Evolutionary conservation across 1,284 basidiomycete genomes (phyloP).

Genomic region (Heterobasidion irregulare): DNA sequence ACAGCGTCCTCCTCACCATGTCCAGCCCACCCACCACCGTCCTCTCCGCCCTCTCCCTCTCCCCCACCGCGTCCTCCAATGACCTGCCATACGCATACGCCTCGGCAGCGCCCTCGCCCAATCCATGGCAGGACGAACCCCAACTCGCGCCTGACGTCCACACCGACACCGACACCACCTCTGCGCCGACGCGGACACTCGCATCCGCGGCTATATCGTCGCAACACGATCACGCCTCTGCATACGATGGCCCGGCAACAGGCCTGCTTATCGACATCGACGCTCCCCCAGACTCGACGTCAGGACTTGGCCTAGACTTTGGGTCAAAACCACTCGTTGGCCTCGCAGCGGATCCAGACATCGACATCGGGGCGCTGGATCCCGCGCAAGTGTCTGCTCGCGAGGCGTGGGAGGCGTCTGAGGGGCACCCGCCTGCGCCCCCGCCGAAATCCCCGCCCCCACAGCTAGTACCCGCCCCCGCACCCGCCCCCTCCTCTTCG

Average conservation of each 20-base stretch:
- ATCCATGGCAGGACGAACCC: background rate
- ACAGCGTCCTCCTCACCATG: too few relatives aligned
- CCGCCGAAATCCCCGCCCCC: constrained; percentile 19
- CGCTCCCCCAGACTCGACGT: too few relatives aligned
- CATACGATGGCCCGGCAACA: background rate
- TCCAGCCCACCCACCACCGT: too few relatives aligned
- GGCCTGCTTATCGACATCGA: too few relatives aligned
- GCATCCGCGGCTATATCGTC: too few relatives aligned
- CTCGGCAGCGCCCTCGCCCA: background rate
- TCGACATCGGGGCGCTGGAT: constrained; percentile 32
- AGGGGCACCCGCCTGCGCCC: constrained; percentile 42
- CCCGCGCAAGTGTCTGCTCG: constrained; percentile 12
- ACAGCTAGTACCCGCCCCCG: constrained; percentile 11
- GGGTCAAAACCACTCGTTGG: too few relatives aligned
- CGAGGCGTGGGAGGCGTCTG: constrained; percentile 51
- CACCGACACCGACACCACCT: background rate
- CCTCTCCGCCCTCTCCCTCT: too few relatives aligned
- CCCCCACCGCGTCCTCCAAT: background rate
- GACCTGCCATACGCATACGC: too few relatives aligned
- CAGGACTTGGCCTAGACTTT: too few relatives aligned
- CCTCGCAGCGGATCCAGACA: constrained; percentile 33
- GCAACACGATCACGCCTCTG: background rate
- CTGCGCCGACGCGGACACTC: too few relatives aligned
- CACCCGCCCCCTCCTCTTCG: constrained; percentile 18
- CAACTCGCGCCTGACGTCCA: background rate